phyloP scores from a whole-genome alignment of 768 basidiomycete genomes.

The Boletellus emodensis region DNA sequence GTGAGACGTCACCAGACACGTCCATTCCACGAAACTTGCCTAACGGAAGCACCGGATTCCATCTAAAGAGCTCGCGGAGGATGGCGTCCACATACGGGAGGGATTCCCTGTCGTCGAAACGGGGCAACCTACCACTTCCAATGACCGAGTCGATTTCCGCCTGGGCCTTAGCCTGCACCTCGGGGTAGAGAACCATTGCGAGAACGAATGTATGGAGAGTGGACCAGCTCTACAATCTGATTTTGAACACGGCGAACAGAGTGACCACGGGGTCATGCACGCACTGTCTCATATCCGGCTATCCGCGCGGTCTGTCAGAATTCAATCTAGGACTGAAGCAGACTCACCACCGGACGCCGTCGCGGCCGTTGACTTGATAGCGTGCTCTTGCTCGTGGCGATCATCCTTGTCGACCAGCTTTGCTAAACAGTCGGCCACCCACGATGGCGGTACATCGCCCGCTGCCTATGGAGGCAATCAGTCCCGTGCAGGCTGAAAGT shows the following conservation, averaged over 20 bases:
- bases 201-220: constrained; percentile 24
- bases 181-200: constrained; percentile 27
- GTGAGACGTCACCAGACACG: background rate
- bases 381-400: background rate
- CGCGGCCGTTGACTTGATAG: background rate
- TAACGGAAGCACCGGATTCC: constrained; percentile 25
- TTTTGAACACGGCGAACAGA: background rate
- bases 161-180: constrained; percentile 24
- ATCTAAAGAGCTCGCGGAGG: constrained; percentile 33
- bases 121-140: constrained; percentile 18
- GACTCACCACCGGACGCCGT: background rate
- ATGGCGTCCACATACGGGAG: constrained; percentile 44
- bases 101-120: constrained; percentile 22
- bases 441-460: background rate
- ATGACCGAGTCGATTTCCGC: constrained; percentile 28
- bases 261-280: background rate
- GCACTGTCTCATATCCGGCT: background rate
- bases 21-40: constrained; percentile 5
- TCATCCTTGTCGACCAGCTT: background rate
- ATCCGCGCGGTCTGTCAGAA: background rate
- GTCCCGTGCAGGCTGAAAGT: background rate
- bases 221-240: constrained; percentile 19
- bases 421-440: background rate
- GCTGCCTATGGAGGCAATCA: background rate
- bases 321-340: background rate